These are phyloP conservation scores for Ophiocordyceps polyrhachis-furcata DNA, from an alignment of 2,329 filamentous ascomycete genomes.

Conservation along the genomic window DNA sequence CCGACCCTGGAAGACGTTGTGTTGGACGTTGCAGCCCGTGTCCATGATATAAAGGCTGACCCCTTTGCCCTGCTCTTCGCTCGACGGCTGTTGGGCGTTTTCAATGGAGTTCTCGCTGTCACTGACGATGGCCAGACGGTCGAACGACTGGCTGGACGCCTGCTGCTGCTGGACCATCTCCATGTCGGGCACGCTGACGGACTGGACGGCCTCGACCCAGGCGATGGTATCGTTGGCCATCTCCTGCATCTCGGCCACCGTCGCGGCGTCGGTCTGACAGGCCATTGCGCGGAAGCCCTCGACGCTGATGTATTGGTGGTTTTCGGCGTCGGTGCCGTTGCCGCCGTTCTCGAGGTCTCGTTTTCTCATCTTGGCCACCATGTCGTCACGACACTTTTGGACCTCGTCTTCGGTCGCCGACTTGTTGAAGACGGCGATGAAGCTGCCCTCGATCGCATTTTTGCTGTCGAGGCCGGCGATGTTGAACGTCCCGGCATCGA, in stretches of 20 bases:
- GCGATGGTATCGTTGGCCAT: constrained; percentile 12
- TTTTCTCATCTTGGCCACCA: constrained; percentile 31
- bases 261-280: constrained; percentile 21
- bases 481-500: neutral
- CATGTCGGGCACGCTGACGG: neutral
- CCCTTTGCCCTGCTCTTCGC: constrained; percentile 10
- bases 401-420: constrained; percentile 29
- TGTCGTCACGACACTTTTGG: constrained; percentile 23
- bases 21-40: constrained; percentile 39
- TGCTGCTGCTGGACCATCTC: neutral
- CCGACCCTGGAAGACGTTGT: constrained; percentile 37
- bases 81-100: neutral
- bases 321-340: neutral
- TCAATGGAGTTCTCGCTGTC: neutral
- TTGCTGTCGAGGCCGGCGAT: constrained; percentile 23
- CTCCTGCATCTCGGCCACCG: constrained; percentile 26
- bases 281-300: constrained; percentile 8
- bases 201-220: neutral
- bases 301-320: neutral
- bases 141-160: neutral
- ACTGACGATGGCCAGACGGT: neutral
- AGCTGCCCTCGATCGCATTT: constrained; percentile 34
- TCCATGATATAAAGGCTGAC: constrained; percentile 46
- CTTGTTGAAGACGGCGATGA: constrained; percentile 47
- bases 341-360: constrained; percentile 21